Evolutionary conservation across 306 rosid species (phyloP).

Genomic region (Alnus rubra): DNA sequence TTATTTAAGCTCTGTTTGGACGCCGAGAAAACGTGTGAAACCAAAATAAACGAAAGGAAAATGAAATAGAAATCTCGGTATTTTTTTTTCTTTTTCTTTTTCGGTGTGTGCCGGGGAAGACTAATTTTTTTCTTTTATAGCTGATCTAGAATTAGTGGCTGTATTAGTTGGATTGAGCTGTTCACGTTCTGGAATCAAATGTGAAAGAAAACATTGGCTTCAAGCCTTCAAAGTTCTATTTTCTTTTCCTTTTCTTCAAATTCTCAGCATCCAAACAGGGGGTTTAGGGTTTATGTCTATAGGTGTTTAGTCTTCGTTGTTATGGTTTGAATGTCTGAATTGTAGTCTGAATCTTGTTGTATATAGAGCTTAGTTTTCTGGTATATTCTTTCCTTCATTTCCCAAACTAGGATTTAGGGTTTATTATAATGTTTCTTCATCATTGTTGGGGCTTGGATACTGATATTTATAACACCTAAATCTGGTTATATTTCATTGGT

Average conservation of each 20-base stretch:
- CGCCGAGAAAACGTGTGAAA: conserved; percentile 24
- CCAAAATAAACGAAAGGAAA: neutral
- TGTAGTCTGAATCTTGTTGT: neutral
- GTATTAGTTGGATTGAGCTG: neutral
- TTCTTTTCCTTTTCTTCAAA: neutral
- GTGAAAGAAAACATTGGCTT: neutral
- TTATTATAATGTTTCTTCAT: conserved; percentile 7
- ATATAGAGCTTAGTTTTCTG: neutral
- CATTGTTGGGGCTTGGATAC: conserved; percentile 4
- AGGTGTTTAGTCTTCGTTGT: neutral
- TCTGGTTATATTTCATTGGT: conserved; percentile 19
- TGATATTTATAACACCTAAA: neutral
- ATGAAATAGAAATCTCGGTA: neutral
- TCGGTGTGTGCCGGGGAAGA: neutral
- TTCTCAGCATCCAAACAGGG: neutral
- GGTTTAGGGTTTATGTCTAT: neutral
- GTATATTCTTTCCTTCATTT: conserved; percentile 5
- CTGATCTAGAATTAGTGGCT: neutral
- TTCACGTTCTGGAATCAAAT: neutral
- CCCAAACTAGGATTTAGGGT: conserved; percentile 16
- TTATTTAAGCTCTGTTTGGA: neutral
- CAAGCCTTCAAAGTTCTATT: neutral
- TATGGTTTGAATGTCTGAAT: neutral
- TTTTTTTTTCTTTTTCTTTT: neutral
- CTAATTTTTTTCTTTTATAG: neutral